A percentile compares a stretch with the other conserved stretches of the same genome.
Evolutionary conservation across 768 basidiomycete genomes (phyloP).

Genomic region (Xanthoconium stramineum): DNA sequence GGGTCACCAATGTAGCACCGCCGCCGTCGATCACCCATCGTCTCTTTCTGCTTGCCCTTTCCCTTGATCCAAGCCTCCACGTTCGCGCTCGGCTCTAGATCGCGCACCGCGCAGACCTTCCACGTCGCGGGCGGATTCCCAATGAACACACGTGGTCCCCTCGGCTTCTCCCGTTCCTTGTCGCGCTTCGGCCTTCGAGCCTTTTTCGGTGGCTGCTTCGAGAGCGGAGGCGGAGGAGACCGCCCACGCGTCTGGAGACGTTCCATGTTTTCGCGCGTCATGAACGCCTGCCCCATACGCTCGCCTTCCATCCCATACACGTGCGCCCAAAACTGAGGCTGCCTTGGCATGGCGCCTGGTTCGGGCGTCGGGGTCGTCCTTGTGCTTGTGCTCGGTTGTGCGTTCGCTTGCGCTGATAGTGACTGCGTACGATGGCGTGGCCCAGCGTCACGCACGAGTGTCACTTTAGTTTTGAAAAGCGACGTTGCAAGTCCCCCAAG

Average conservation of each 20-base stretch:
- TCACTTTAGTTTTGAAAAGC: conserved; percentile 21
- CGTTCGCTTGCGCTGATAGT: background rate
- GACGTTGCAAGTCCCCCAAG: conserved; percentile 22
- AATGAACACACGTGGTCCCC: conserved; percentile 23
- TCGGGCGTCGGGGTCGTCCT: conserved; percentile 4
- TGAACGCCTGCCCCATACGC: conserved; percentile 26
- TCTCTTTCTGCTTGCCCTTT: background rate
- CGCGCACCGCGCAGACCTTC: conserved; percentile 19
- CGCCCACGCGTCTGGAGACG: background rate
- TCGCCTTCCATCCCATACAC: conserved; percentile 32
- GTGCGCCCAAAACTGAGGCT: conserved; percentile 32
- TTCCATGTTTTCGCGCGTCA: conserved; percentile 10
- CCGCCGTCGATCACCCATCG: background rate
- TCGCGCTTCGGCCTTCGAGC: background rate
- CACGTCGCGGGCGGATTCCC: conserved; percentile 24
- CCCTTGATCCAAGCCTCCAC: background rate
- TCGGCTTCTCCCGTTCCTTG: background rate
- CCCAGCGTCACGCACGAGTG: conserved; percentile 21
- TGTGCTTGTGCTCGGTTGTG: background rate
- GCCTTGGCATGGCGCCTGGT: background rate
- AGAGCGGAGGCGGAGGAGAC: background rate
- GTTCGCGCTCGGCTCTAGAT: conserved; percentile 20
- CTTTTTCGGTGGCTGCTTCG: background rate
- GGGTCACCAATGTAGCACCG: conserved; percentile 22
- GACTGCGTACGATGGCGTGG: background rate